These are phyloP conservation scores for Lasiosphaeria ovina DNA, from an alignment of 495 filamentous ascomycete species.

Conservation along the genomic window DNA sequence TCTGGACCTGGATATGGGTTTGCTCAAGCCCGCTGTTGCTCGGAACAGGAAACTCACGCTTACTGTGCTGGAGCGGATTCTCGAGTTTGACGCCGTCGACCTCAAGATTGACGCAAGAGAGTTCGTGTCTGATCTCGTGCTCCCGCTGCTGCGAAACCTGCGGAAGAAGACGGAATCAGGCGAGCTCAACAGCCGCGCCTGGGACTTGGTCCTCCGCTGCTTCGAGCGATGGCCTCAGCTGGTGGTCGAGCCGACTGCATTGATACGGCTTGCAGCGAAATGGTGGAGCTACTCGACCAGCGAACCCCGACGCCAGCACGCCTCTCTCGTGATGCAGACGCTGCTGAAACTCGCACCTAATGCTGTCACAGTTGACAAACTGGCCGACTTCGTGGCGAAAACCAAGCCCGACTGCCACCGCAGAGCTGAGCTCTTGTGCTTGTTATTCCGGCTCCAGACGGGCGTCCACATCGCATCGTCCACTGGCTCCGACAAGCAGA, in stretches of 20 bases:
- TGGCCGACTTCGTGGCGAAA: neutral
- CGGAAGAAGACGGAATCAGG: neutral
- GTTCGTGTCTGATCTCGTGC: constrained; percentile 12
- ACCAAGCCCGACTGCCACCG: neutral
- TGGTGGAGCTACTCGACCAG: constrained; percentile 9
- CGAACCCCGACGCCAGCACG: neutral
- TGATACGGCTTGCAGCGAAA: constrained; percentile 2
- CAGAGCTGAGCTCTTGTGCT: constrained; percentile 11
- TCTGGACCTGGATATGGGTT: constrained; percentile 1
- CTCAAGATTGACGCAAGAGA: constrained; percentile 12
- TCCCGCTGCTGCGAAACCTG: constrained; percentile 9
- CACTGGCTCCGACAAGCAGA: constrained; percentile 4
- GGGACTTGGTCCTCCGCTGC: constrained; percentile 7
- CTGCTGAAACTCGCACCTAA: constrained; percentile 3
- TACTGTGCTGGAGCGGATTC: constrained; percentile 5
- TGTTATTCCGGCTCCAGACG: constrained; percentile 10
- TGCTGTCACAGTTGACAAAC: neutral
- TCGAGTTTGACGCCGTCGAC: constrained; percentile 1
- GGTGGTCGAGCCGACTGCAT: neutral
- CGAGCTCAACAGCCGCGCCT: neutral
- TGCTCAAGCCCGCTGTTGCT: constrained; percentile 1
- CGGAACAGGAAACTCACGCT: neutral
- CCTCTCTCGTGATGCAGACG: neutral
- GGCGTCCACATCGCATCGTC: constrained; percentile 15
- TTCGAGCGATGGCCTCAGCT: constrained; percentile 11